Evolutionary conservation across 176 grass and related monocot genomes (phyloP).

Genomic region (Triticum aestivum): IWGSC_CS_RefSeq_v2.1 NC_057797.1:762670482-762670981

Average conservation of each 20-base stretch:
- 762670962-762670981: not conserved
- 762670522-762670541: not conserved
- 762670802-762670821: constrained; percentile 12
- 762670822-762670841: not conserved
- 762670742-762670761: constrained; percentile 52
- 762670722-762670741: constrained; percentile 26
- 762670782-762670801: constrained; percentile 17
- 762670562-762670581: constrained; percentile 30
- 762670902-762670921: not conserved
- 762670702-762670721: constrained; percentile 45
- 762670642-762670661: constrained; percentile 35
- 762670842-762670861: not conserved
- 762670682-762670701: constrained; percentile 60
- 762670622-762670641: not conserved
- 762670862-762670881: not conserved
- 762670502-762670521: constrained; percentile 37
- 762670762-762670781: constrained; percentile 14
- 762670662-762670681: constrained; percentile 71
- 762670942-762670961: not conserved
- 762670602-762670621: not conserved
- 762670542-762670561: constrained; percentile 19
- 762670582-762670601: too few species aligned
- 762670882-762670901: not conserved
- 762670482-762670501: constrained; percentile 30
- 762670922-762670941: not conserved